These are phyloP conservation scores for Leccinum subtestaceum DNA, from an alignment of 768 basidiomycete genomes.

Conservation along the genomic window DNA sequence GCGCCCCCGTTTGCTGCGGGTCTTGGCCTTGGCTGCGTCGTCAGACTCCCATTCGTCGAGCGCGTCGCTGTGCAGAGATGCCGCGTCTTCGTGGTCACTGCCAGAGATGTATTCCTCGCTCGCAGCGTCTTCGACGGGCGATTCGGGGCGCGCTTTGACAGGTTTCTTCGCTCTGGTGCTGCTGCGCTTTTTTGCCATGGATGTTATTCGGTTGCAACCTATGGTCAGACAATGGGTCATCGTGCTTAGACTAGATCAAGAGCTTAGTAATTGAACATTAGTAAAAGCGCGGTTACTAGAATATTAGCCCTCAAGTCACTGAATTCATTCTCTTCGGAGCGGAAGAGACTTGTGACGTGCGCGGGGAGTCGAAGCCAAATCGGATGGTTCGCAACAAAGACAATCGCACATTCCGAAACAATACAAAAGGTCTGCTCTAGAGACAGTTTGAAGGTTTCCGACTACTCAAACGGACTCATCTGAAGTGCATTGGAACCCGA, in stretches of 20 bases:
- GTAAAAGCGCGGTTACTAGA: no score
- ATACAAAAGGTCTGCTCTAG: no score
- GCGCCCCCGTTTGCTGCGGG: slow-evolving; percentile 22
- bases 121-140: slow-evolving; percentile 5
- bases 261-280: background rate
- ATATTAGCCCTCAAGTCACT: no score
- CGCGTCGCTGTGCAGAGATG: slow-evolving; percentile 41
- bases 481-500: background rate
- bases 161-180: slow-evolving; percentile 6
- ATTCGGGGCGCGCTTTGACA: background rate
- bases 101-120: slow-evolving; percentile 11
- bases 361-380: no score
- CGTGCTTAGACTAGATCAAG: no score
- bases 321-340: no score
- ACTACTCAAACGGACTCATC: no score
- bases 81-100: slow-evolving; percentile 15
- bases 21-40: slow-evolving; percentile 4
- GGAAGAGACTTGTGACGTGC: no score
- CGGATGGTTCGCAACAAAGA: no score
- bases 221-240: no score
- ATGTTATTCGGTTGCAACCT: background rate
- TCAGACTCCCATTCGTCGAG: slow-evolving; percentile 41
- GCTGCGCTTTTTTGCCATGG: slow-evolving; percentile 22
- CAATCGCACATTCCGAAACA: no score
- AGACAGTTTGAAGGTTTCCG: no score